phyloP scores from a whole-genome alignment of 2,329 filamentous ascomycete species.

The Lomentospora prolificans region DNA sequence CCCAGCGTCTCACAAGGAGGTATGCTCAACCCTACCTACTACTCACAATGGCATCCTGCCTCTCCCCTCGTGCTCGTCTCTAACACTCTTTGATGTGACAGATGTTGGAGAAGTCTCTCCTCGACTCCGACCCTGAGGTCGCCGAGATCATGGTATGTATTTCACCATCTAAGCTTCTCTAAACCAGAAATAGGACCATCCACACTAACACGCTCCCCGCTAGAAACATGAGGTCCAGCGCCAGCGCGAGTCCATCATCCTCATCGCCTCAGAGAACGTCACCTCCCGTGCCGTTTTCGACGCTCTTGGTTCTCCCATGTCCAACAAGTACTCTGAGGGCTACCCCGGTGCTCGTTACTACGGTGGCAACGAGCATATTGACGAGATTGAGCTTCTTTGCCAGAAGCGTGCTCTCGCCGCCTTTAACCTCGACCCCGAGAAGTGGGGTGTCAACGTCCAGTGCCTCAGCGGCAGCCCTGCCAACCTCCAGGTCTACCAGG shows the following conservation, averaged over 20 bases:
- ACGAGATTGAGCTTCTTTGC: conserved; percentile 90
- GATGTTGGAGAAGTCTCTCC: conserved; percentile 93
- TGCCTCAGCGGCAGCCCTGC: conserved; percentile 86
- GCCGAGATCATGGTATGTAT: conserved; percentile 83
- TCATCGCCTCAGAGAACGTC: conserved; percentile 99
- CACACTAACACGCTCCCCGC: not conserved
- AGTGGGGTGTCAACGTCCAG: conserved; percentile 99
- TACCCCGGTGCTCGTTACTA: conserved; percentile 98
- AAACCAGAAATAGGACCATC: too few relatives aligned
- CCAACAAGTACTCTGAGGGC: conserved; percentile 99
- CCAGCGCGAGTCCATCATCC: conserved; percentile 95
- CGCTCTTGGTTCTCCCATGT: conserved; percentile 88
- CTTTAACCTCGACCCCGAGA: conserved; percentile 74
- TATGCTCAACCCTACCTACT: conserved; percentile 19
- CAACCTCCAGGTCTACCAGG: conserved; percentile 97
- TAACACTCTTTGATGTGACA: conserved; percentile 30
- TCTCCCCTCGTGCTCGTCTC: conserved; percentile 18
- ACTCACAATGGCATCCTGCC: conserved; percentile 10
- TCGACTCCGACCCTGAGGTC: conserved; percentile 88
- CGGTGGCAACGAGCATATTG: conserved; percentile 97
- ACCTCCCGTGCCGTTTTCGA: conserved; percentile 97
- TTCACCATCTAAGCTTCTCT: not conserved
- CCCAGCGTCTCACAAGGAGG: conserved; percentile 44
- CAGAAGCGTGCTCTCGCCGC: conserved; percentile 86
- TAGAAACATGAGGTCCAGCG: conserved; percentile 89